Evolutionary conservation across 164 flowering plant species (phyloP).

Genomic region (Euptelea pleiosperma): DNA sequence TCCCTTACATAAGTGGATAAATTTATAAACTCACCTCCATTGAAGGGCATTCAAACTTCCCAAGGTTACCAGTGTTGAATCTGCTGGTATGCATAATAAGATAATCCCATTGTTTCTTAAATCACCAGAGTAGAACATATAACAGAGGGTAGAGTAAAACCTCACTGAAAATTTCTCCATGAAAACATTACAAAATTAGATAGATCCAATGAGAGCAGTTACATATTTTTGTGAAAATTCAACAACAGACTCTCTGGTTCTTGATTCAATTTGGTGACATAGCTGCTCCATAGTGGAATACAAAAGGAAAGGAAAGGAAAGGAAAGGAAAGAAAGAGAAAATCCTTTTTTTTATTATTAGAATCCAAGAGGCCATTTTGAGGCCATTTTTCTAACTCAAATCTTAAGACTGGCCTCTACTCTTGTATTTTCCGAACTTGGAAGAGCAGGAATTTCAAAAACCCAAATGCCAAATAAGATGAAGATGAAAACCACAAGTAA

Average conservation of each 20-base stretch:
- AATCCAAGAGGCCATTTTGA: slow-evolving; percentile 18
- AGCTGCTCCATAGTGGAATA: slow-evolving; percentile 20
- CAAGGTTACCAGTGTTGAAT: no score
- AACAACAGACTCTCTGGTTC: slow-evolving; percentile 16
- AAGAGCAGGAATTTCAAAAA: slow-evolving; percentile 16
- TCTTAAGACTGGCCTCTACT: slow-evolving; percentile 19
- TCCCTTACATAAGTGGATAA: neutral
- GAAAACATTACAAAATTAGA: slow-evolving; percentile 29
- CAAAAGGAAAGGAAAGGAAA: slow-evolving; percentile 11
- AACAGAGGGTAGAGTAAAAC: neutral
- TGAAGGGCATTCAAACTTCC: no score
- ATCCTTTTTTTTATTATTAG: slow-evolving; percentile 23
- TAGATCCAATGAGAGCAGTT: slow-evolving; percentile 22
- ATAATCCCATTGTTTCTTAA: neutral
- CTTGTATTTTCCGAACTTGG: slow-evolving; percentile 15
- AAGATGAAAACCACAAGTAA: slow-evolving; percentile 4
- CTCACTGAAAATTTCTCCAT: neutral
- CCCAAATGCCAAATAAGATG: slow-evolving; percentile 11
- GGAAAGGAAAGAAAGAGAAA: slow-evolving; percentile 13
- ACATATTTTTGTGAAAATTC: slow-evolving; percentile 26
- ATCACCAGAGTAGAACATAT: no score
- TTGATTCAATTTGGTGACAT: slow-evolving; percentile 19
- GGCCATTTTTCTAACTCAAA: slow-evolving; percentile 15
- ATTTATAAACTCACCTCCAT: no score
- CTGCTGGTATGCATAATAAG: no score